A percentile compares a stretch with the other conserved stretches of the same genome.
Conservation (phyloP, 371 early-diverging fungal genomes). For the Capniomyces stellatus region DNA sequence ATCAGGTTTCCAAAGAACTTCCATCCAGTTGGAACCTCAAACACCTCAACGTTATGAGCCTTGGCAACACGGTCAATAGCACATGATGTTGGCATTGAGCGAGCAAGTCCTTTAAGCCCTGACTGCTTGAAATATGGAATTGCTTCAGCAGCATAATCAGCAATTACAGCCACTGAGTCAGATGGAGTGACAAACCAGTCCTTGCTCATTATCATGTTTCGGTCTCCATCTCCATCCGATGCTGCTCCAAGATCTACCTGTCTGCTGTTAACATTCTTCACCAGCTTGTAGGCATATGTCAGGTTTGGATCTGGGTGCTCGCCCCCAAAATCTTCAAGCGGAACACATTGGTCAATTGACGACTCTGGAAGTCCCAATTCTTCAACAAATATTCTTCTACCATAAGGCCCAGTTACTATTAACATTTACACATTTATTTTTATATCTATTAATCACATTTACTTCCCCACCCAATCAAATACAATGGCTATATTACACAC, state of each 20-base stretch:
- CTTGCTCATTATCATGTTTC: conserved; percentile 93
- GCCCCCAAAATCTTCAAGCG: conserved; percentile 81
- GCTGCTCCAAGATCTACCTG: conserved; percentile 82
- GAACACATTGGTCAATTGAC: conserved; percentile 67
- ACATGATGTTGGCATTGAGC: conserved; percentile 89
- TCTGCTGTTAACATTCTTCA: conserved; percentile 68
- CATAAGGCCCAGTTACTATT: conserved; percentile 86
- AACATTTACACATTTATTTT: too few species aligned
- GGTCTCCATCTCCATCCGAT: conserved; percentile 82
- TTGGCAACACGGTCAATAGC: conserved; percentile 83
- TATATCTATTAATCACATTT: too few species aligned
- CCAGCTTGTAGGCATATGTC: conserved; percentile 90
- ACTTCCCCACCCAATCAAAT: too few species aligned
- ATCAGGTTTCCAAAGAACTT: conserved; percentile 97
- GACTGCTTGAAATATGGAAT: conserved; percentile 84
- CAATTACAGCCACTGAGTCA: conserved; percentile 93
- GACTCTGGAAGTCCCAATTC: conserved; percentile 69
- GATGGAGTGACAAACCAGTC: conserved; percentile 89
- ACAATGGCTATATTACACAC: too few species aligned
- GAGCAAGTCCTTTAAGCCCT: conserved; percentile 77
- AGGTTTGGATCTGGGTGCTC: conserved; percentile 96
- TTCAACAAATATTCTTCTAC: conserved; percentile 60
- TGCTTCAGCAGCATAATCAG: conserved; percentile 55
- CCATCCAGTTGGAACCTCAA: conserved; percentile 88
- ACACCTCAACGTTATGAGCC: conserved; percentile 51